Base-by-base conservation (phyloP, 176 grass and related monocot genomes). In the Rhipidocladum racemiflorum region DNA sequence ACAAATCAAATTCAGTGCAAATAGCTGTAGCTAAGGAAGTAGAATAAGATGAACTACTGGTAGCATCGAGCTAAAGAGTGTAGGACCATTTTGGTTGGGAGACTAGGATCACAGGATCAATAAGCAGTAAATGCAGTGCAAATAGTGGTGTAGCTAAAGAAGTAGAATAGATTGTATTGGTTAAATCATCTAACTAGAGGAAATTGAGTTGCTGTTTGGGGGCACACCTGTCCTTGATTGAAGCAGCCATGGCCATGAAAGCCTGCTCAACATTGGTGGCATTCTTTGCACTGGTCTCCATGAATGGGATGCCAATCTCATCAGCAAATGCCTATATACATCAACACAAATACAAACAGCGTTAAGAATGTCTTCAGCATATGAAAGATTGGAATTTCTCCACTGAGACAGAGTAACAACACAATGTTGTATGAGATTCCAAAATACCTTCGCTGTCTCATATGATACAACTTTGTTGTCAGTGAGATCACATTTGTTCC, bases 281-380 rank as follows among this genome's bases (percentile, higher is more conserved):
- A 61, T 91, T 87, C 84, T 97, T 97, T 50, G 94, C 94, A 89
- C 94, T 97, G 30, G 94, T 91, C 79, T 97, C 94, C 94, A 97
- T 84, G 54, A 97, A 97, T 50, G 94, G 91, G 49, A 97, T 93
- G 27, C 89, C 91, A 77, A 93, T 93, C 84, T 97, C 94, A 86
- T 97, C 94, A 88, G 94, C 91, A 86, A 93, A 89, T 53, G 94
- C 91, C 94, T 97, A 55, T 14, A 75, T 12, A 78, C 9, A 65
- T 55, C 27, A 65, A 30, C 6, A 12, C 12, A n/a, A 77, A 43
- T 4, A 62, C 7, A 59, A 72, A 40, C 4, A 50, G 42, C 43
- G 0, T 27, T 49, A 75, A 78, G 17, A 64, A 34, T 34, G 75
- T 4, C 27, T 78, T 34, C 27, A 23, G 27, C 18, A 23, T 36